These are phyloP conservation scores for Nicotiana rustica DNA, from an alignment of 305 asterid genomes.

Conservation along the genomic window DNA sequence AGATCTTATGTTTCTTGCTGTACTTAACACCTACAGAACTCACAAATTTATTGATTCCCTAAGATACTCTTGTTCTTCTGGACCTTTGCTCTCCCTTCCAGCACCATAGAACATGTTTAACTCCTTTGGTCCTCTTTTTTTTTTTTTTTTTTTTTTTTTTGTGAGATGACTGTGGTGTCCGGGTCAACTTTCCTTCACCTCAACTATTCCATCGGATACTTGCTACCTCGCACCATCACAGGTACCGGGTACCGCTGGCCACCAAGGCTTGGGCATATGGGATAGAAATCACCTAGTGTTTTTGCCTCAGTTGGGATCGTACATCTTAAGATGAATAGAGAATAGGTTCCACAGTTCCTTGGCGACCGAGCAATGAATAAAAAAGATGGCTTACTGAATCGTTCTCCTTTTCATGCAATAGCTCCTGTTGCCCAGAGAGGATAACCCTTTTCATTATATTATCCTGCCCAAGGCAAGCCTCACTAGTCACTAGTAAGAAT, in stretches of 20 bases:
- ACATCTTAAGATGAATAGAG: conserved; percentile 5
- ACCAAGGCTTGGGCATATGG: no score
- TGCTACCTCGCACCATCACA: no score
- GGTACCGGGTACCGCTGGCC: no score
- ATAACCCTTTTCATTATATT: background rate
- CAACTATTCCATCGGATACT: no score
- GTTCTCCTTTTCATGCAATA: conserved; percentile 8
- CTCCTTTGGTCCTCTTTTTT: background rate
- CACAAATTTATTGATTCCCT: background rate
- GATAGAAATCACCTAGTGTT: no score
- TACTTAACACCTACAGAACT: background rate
- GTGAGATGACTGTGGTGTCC: no score
- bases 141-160: no score
- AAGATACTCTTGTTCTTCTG: conserved; percentile 24
- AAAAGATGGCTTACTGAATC: conserved; percentile 15
- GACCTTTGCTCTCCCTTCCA: conserved; percentile 14
- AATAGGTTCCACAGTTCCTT: conserved; percentile 12
- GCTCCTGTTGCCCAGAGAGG: background rate
- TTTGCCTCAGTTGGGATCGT: no score
- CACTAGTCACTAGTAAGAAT: conserved; percentile 19
- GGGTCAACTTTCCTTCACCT: no score
- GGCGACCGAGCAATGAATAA: background rate
- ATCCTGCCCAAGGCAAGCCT: conserved; percentile 8
- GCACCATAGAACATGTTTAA: conserved; percentile 20
- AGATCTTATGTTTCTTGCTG: background rate